These are phyloP conservation scores for Sporothrix globosa DNA, from an alignment of 2,329 filamentous ascomycete species.

Conservation along the genomic window DNA sequence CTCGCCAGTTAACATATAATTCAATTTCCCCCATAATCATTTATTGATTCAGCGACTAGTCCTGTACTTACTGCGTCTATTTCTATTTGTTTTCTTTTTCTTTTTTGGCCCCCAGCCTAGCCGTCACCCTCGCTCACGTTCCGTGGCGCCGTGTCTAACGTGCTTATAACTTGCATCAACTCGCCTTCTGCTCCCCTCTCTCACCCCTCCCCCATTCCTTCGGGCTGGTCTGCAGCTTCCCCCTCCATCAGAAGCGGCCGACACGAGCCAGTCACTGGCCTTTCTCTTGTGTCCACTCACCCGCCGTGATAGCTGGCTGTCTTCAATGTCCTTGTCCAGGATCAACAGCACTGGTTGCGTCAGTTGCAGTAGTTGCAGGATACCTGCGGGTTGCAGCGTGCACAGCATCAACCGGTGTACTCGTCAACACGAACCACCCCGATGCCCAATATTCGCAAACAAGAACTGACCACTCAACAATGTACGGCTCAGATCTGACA, in stretches of 20 bases:
- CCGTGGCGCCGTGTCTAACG: slow-evolving; percentile 27
- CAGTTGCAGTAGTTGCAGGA: slow-evolving; percentile 26
- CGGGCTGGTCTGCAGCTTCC: slow-evolving; percentile 27
- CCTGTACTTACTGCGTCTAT: neutral
- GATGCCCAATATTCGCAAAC: neutral
- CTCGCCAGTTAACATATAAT: neutral
- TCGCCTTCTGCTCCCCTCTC: slow-evolving; percentile 16
- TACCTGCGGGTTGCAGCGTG: slow-evolving; percentile 23
- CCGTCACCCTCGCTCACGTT: slow-evolving; percentile 9
- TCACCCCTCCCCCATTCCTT: slow-evolving; percentile 29
- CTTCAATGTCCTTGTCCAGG: slow-evolving; percentile 24
- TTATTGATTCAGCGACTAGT: neutral
- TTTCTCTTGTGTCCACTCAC: slow-evolving; percentile 18
- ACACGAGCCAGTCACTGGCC: slow-evolving; percentile 22
- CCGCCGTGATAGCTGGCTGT: slow-evolving; percentile 19
- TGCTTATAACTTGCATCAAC: slow-evolving; percentile 28
- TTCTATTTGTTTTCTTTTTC: neutral
- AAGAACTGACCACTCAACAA: slow-evolving; percentile 5
- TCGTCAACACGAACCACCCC: slow-evolving; percentile 22
- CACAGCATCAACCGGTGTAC: slow-evolving; percentile 28
- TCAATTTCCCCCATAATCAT: slow-evolving; percentile 5
- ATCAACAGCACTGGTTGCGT: slow-evolving; percentile 18
- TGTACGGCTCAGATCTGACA: slow-evolving; percentile 31
- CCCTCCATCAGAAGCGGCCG: slow-evolving; percentile 18
- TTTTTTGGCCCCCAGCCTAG: neutral